A percentile compares a stretch with the other conserved stretches of the same genome.
Conservation (phyloP, 2,329 filamentous ascomycete genomes). For the Acephala macrosclerotiorum region DNA sequence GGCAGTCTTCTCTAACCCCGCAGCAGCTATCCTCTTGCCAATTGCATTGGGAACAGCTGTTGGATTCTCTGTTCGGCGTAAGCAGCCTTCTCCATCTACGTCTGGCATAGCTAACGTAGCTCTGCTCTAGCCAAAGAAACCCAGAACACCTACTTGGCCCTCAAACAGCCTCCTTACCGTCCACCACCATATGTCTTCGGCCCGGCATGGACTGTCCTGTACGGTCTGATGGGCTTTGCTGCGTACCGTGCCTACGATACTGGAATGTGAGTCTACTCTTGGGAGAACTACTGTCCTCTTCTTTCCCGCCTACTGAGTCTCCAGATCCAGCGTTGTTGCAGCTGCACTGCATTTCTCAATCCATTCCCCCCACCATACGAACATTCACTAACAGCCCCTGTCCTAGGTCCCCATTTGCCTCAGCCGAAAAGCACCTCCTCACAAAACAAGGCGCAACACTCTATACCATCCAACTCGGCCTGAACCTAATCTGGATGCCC, state of each 20-base stretch:
- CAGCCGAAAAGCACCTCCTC: slow-evolving; percentile 34
- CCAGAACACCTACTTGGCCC: slow-evolving; percentile 66
- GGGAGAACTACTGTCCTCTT: too few species aligned
- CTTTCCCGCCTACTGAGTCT: neutral
- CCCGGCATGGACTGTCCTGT: slow-evolving; percentile 69
- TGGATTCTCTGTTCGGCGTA: slow-evolving; percentile 73
- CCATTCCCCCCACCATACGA: too few species aligned
- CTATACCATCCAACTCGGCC: slow-evolving; percentile 83
- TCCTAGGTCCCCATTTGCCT: slow-evolving; percentile 50
- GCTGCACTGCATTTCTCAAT: neutral
- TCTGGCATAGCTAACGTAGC: slow-evolving; percentile 14
- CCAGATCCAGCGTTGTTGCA: neutral
- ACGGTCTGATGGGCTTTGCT: slow-evolving; percentile 86
- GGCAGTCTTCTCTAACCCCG: slow-evolving; percentile 74
- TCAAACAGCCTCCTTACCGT: slow-evolving; percentile 72
- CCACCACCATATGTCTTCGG: slow-evolving; percentile 69
- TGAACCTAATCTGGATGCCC: slow-evolving; percentile 92
- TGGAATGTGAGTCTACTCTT: slow-evolving; percentile 52
- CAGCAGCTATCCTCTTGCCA: slow-evolving; percentile 78
- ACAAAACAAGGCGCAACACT: slow-evolving; percentile 77
- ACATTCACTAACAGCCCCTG: slow-evolving; percentile 1
- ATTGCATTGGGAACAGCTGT: slow-evolving; percentile 76
- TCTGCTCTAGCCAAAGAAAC: slow-evolving; percentile 58
- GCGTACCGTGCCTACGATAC: slow-evolving; percentile 77
- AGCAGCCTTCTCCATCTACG: slow-evolving; percentile 40